Percentiles rank a stretch among this genome's conserved stretches.
Evolutionary conservation across 2,329 filamentous ascomycete genomes (phyloP).

Genomic region (Periglandula ipomoeae): DNA sequence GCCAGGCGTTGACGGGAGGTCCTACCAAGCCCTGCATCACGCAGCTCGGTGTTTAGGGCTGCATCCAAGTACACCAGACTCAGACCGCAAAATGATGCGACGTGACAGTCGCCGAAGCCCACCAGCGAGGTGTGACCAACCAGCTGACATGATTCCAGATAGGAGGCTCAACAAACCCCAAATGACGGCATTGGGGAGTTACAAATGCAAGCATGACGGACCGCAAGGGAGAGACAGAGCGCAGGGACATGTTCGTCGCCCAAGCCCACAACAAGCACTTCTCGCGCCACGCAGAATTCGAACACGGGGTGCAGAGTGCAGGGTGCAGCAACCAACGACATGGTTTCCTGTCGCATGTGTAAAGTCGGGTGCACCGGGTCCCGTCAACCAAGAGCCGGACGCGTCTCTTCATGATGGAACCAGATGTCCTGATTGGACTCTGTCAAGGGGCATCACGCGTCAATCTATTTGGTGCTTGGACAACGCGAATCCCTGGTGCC

Average conservation of each 20-base stretch:
- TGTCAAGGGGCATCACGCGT: neutral
- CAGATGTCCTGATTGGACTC: neutral
- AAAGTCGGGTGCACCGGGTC: too few species aligned
- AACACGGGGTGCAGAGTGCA: neutral
- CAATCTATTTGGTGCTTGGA: neutral
- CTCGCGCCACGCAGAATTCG: neutral
- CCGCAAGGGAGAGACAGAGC: too few species aligned
- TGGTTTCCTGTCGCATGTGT: too few species aligned
- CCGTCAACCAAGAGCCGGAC: too few species aligned
- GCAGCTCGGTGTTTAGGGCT: neutral
- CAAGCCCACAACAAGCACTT: neutral
- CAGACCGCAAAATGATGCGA: too few species aligned
- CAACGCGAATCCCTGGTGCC: neutral
- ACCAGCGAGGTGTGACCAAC: neutral
- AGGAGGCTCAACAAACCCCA: too few species aligned
- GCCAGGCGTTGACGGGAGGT: too few species aligned
- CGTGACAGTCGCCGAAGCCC: neutral
- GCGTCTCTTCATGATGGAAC: neutral
- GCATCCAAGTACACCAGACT: neutral
- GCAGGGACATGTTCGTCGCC: neutral
- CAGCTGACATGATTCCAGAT: neutral
- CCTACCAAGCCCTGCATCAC: too few species aligned
- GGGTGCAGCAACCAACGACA: too few species aligned
- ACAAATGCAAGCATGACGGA: too few species aligned
- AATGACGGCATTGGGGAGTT: too few species aligned